These are phyloP conservation scores for Penicillium sp. DNA, from an alignment of 2,329 filamentous ascomycete species.

Conservation along the genomic window DNA sequence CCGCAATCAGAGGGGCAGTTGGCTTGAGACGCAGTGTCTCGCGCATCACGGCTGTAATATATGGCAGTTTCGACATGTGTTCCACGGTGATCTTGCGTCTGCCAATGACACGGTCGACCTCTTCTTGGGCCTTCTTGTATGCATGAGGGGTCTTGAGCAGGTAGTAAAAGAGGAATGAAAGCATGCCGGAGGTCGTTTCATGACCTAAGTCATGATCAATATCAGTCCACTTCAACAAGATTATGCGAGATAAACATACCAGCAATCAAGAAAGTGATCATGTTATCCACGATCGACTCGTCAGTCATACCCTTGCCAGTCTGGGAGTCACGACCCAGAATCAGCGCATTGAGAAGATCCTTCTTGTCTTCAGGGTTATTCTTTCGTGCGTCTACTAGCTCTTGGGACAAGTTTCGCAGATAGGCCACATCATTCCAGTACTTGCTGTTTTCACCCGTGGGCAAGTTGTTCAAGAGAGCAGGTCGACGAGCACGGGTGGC, in stretches of 20 bases:
- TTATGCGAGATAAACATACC: slow-evolving; percentile 43
- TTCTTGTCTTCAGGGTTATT: slow-evolving; percentile 63
- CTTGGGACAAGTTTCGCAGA: slow-evolving; percentile 61
- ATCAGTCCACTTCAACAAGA: not conserved
- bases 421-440: slow-evolving; percentile 45
- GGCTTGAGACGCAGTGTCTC: slow-evolving; percentile 68
- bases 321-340: slow-evolving; percentile 69
- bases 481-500: slow-evolving; percentile 59
- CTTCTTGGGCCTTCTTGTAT: slow-evolving; percentile 68
- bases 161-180: slow-evolving; percentile 70
- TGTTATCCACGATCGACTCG: slow-evolving; percentile 69
- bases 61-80: slow-evolving; percentile 68
- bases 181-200: slow-evolving; percentile 72
- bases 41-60: slow-evolving; percentile 68
- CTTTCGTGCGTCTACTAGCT: slow-evolving; percentile 66
- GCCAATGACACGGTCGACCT: slow-evolving; percentile 71
- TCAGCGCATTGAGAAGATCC: slow-evolving; percentile 73
- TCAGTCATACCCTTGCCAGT: slow-evolving; percentile 70
- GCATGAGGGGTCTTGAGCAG: slow-evolving; percentile 67
- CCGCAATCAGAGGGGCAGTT: slow-evolving; percentile 61
- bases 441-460: slow-evolving; percentile 39
- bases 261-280: slow-evolving; percentile 75
- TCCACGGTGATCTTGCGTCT: slow-evolving; percentile 63
- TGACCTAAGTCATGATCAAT: slow-evolving; percentile 55
- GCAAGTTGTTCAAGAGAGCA: slow-evolving; percentile 54